A percentile compares a stretch with the other conserved stretches of the same genome.
Conservation (phyloP, 1,284 basidiomycete species). For the Ganoderma sinense region DNA sequence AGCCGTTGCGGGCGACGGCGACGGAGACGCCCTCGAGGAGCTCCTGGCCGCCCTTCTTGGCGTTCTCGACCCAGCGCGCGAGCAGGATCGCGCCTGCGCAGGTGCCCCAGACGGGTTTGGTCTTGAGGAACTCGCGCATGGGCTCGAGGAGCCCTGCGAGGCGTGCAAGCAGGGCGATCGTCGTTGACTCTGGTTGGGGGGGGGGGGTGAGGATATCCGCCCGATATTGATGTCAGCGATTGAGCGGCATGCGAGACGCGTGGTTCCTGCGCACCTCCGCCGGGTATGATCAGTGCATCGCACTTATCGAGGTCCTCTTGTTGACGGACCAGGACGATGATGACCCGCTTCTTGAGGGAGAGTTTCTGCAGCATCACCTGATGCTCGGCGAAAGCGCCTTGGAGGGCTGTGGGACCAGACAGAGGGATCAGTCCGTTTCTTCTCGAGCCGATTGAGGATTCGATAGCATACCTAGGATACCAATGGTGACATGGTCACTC, state of each 20-base stretch:
- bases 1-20: slow-evolving; percentile 89
- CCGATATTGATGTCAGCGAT: not conserved
- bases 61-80: slow-evolving; percentile 74
- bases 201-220: slow-evolving; percentile 1
- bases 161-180: slow-evolving; percentile 87
- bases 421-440: not conserved
- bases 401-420: slow-evolving; percentile 67
- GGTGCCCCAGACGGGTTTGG: slow-evolving; percentile 92
- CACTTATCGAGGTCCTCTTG: slow-evolving; percentile 79
- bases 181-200: slow-evolving; percentile 79
- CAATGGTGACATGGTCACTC: slow-evolving; percentile 38
- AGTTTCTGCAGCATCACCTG: slow-evolving; percentile 72
- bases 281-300: slow-evolving; percentile 91
- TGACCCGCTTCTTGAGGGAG: slow-evolving; percentile 52
- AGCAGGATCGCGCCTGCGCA: slow-evolving; percentile 97
- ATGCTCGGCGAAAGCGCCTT: slow-evolving; percentile 96
- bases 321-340: slow-evolving; percentile 77
- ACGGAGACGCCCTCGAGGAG: slow-evolving; percentile 86
- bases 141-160: slow-evolving; percentile 85
- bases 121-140: slow-evolving; percentile 72
- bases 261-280: slow-evolving; percentile 65
- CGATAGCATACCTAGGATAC: slow-evolving; percentile 42
- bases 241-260: not conserved
- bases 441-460: not conserved
- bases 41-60: slow-evolving; percentile 90